Evolutionary conservation across 148 eudicot species (phyloP), one percentile per base, ranked within the genome.

Genomic region (Rhododendron molle): DNA sequence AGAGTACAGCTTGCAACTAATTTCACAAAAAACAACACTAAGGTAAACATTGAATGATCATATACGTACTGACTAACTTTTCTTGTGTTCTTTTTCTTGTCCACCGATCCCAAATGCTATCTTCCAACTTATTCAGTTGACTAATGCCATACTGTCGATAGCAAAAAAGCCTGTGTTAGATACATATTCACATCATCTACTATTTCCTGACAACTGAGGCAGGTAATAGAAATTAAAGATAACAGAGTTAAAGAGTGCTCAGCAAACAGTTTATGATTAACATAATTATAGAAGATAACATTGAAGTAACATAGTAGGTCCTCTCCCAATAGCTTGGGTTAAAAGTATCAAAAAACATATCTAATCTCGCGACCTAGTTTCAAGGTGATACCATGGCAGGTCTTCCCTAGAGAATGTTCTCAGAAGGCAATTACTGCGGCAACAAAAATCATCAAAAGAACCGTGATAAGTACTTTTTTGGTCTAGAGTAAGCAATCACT

Each of bases 91-190:
- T 94, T 90, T 89, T 96, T 90, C 90, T 94, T 72, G 88, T 91
- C 99, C 99, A 97, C 46, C 91, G 92, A 82, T 92, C 96, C 87
- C 95, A 93, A 85, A 95, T 94, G 92, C 96, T 95, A 87, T 95
- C 99, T 93, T 97, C 99, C 94, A 97, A 88, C 89, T 92, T 97
- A 88, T 90, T 92, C 84, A 97, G 93, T 85, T 97, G 99, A 89
- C 91, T 93, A 81, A 94, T 91, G 38, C 94, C 99, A 90, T 97
- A 95, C 99, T 97, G 92, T 87, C 71, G 44, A 49, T 4, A 44
- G 23, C n/a, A 52, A 78, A 83, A 54, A 6, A 71, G 23, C 11
- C 47, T 44, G 82, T 21, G 72, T 85, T 79, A 87, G 69, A 71
- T 30, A n/a, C 36, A n/a, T 2, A n/a, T 50, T 23, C 4, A 46